Conservation (phyloP, 495 filamentous ascomycete species). For the Thermothielavioides terrestris region DNA sequence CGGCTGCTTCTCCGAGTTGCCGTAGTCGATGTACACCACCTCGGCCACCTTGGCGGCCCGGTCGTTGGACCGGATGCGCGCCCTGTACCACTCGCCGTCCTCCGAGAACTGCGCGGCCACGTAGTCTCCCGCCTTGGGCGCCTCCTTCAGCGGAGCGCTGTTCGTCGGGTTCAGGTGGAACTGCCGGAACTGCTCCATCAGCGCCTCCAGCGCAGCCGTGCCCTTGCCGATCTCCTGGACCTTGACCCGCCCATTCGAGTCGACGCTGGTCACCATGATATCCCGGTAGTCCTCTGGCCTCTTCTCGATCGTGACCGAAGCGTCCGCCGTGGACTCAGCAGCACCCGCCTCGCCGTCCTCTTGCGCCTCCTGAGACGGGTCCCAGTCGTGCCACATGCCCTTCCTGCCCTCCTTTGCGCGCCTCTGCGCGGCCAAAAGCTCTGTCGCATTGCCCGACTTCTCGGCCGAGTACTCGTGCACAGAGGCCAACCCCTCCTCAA, state of each 20-base stretch:
- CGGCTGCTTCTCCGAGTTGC: constrained; percentile 79
- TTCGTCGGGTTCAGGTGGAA: constrained; percentile 76
- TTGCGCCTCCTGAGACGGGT: constrained; percentile 71
- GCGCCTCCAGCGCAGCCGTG: constrained; percentile 66
- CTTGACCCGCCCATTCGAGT: constrained; percentile 66
- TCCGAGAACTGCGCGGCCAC: constrained; percentile 82
- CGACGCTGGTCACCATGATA: constrained; percentile 82
- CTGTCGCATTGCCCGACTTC: constrained; percentile 79
- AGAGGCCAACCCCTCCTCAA: constrained; percentile 87
- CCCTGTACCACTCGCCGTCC: constrained; percentile 92
- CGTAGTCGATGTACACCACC: constrained; percentile 91
- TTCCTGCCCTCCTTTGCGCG: constrained; percentile 79
- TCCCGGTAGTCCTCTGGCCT: constrained; percentile 81
- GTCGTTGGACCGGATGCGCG: constrained; percentile 82
- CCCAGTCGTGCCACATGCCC: constrained; percentile 88
- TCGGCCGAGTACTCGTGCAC: constrained; percentile 94
- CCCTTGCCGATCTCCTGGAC: constrained; percentile 78
- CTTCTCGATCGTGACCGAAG: constrained; percentile 41
- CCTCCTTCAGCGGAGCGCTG: constrained; percentile 56
- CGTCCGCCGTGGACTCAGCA: constrained; percentile 40
- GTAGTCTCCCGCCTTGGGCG: constrained; percentile 84
- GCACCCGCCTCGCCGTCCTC: constrained; percentile 42
- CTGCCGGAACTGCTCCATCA: constrained; percentile 81
- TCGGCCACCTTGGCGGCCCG: constrained; percentile 79
- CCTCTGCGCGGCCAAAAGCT: constrained; percentile 80